Evolutionary conservation across 2,329 filamentous ascomycete genomes (phyloP).

Genomic region (Sordariomycetes sp.): DNA sequence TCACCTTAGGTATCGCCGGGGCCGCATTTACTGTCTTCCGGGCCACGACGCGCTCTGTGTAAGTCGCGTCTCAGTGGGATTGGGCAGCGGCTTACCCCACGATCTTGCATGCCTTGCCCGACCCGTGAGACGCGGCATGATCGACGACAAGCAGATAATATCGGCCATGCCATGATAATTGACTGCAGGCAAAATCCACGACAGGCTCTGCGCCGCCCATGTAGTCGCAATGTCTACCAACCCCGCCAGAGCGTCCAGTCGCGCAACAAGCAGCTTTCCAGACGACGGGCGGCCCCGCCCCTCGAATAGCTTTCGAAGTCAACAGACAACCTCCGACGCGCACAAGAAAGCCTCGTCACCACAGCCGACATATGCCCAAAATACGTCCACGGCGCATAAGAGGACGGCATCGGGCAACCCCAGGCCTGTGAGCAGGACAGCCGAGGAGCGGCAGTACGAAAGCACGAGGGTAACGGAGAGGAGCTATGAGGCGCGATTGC

Average conservation of each 20-base stretch:
- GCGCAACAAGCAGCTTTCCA: constrained; percentile 28
- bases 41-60: no score
- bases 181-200: no score
- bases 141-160: no score
- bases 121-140: no score
- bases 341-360: constrained; percentile 20
- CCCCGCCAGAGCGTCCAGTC: constrained; percentile 31
- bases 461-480: constrained; percentile 47
- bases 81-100: no score
- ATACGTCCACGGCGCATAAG: constrained; percentile 44
- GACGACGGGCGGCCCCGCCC: constrained; percentile 25
- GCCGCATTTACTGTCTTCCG: constrained; percentile 2
- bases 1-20: constrained; percentile 2
- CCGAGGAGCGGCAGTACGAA: constrained; percentile 33
- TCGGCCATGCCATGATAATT: no score
- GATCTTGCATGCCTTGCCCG: no score
- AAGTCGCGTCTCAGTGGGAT: no score
- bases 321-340: not conserved
- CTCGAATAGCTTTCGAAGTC: constrained; percentile 20
- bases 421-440: constrained; percentile 35
- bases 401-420: constrained; percentile 48
- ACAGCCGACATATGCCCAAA: constrained; percentile 23
- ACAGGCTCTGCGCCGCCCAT: no score
- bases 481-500: constrained; percentile 49
- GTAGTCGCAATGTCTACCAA: constrained; percentile 32